A percentile compares a stretch with the other conserved stretches of the same genome.
Evolutionary conservation across 306 rosid species (phyloP).

Genomic region (Dalbergia cultrata): DNA sequence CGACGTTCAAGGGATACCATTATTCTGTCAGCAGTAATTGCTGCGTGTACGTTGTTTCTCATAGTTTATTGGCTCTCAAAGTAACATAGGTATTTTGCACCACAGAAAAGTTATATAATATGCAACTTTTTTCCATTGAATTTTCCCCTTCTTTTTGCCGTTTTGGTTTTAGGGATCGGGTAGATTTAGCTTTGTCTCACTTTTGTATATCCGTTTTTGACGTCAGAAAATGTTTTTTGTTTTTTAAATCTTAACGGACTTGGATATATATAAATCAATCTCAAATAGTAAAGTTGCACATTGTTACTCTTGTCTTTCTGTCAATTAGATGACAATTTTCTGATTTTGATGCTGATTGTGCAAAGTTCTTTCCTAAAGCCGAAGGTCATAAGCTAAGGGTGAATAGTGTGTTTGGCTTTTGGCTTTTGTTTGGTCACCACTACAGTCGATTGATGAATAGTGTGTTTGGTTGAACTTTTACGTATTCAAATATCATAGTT

Average conservation of each 20-base stretch:
- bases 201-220: slow-evolving; percentile 25
- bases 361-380: neutral
- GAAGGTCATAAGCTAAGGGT: neutral
- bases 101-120: slow-evolving; percentile 45
- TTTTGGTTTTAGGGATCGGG: neutral
- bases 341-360: neutral
- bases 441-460: neutral
- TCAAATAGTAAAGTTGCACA: slow-evolving; percentile 12
- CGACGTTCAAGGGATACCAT: slow-evolving; percentile 90
- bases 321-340: slow-evolving; percentile 7
- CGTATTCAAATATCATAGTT: neutral
- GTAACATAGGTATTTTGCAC: slow-evolving; percentile 53
- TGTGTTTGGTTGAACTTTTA: neutral
- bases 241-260: neutral
- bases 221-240: neutral
- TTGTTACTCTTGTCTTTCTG: neutral
- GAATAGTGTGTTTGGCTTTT: neutral
- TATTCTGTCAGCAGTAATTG: slow-evolving; percentile 91
- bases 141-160: slow-evolving; percentile 27
- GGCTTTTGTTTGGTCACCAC: neutral
- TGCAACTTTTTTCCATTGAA: slow-evolving; percentile 39
- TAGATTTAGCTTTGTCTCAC: slow-evolving; percentile 19
- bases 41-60: slow-evolving; percentile 95
- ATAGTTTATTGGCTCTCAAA: slow-evolving; percentile 97
- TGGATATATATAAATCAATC: slow-evolving; percentile 18